phyloP scores from a whole-genome alignment of 2,329 filamentous ascomycete species.

The Penicillium sp. region DNA sequence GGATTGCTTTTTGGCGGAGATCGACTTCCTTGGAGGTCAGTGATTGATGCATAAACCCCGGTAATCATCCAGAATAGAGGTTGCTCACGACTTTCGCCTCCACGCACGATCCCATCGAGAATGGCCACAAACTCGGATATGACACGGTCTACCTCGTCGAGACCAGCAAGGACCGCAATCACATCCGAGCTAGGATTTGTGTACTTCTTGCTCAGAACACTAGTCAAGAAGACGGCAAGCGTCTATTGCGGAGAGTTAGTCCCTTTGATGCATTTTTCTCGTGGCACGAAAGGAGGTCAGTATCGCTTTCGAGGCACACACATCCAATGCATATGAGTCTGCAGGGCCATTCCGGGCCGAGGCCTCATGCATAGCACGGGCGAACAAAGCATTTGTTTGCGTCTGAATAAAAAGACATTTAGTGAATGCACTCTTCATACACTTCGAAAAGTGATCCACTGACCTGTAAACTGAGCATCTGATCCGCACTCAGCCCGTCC shows the following conservation, averaged over 20 bases:
- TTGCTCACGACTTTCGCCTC: conserved; percentile 61
- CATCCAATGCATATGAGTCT: conserved; percentile 78
- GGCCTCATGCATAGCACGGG: conserved; percentile 63
- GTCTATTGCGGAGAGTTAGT: conserved; percentile 57
- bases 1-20: conserved; percentile 70
- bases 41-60: neutral
- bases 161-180: conserved; percentile 79
- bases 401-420: conserved; percentile 31
- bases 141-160: conserved; percentile 78
- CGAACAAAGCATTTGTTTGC: conserved; percentile 73
- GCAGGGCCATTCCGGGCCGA: conserved; percentile 56
- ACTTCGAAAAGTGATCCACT: conserved; percentile 6
- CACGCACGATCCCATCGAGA: conserved; percentile 76
- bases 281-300: neutral
- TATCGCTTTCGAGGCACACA: conserved; percentile 36
- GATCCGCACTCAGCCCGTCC: conserved; percentile 63
- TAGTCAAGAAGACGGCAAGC: conserved; percentile 77
- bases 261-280: conserved; percentile 12
- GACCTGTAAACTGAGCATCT: conserved; percentile 69
- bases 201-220: conserved; percentile 80
- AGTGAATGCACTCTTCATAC: neutral
- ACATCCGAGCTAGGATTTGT: conserved; percentile 93
- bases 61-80: neutral
- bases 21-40: conserved; percentile 50
- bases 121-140: conserved; percentile 83